Base-by-base conservation (phyloP, 2,329 filamentous ascomycete species). In the Byssoonygena ceratinophila region DNA sequence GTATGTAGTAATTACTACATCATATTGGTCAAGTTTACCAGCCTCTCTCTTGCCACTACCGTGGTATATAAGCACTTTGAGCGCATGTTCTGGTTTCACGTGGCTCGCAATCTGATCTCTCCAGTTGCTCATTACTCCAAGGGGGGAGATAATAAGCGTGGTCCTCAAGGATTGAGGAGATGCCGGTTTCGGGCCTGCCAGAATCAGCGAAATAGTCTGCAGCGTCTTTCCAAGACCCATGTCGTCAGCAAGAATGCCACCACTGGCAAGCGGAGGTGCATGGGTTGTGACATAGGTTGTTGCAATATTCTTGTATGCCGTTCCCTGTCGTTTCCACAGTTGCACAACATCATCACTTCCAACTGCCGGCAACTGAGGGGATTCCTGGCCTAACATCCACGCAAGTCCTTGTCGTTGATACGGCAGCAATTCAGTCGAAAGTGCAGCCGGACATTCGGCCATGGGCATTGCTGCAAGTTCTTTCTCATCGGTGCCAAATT, bases 221-320 rank as follows among this genome's bases (percentile, higher is more conserved):
- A 95, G 75, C 0, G 89, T 95, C 71, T 94, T 94, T 22, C 89
- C 89, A 4, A 95, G 70, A 2, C 89, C 89, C 90, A 95, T 95
- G 61, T 95, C 89, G 65, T 95, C 89, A 1, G 88, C 87, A 7
- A 95, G 75, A 46, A 95, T 89, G 29, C 89, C 89, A 16, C 89
- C 89, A 46, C 81, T 86, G 5, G 86, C 80, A 20, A 94, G 74
- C 0, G 71, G 66, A 0, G 87, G 87, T 1, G 76, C 67, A 2
- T 65, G 66, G 0, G 65, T 66, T 7, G 77, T 81, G 8, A 80
- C 77, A 63, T 82, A 90, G 49, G 82, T 82, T 0, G 82, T 91
- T 54, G 83, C 86, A 58, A 87, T 75, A 66, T 85, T 88, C 53
- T 75, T 77, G 60, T 81, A 87, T 23, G 64, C 64, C 50, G 66